A percentile compares a stretch with the other conserved stretches of the same genome.
phyloP scores from a whole-genome alignment of 805 yeast genomes.

The Candida ipomoeae region DNA sequence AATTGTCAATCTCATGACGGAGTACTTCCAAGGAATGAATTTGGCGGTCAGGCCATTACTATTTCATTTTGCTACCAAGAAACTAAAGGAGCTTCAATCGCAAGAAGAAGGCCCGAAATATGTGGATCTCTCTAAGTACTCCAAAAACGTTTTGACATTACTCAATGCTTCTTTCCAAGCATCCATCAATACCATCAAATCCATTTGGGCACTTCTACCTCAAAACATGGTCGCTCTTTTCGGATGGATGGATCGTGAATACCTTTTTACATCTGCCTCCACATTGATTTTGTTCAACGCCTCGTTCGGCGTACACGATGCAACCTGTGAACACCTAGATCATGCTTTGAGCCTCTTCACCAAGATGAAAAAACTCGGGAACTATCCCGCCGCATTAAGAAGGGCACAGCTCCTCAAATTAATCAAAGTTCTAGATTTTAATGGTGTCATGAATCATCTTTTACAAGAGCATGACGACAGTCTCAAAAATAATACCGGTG shows the following conservation, averaged over 20 bases:
- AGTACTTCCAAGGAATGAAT: conserved; percentile 78
- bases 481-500: background rate
- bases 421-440: conserved; percentile 62
- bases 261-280: conserved; percentile 71
- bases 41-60: conserved; percentile 72
- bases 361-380: conserved; percentile 71
- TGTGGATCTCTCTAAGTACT: conserved; percentile 63
- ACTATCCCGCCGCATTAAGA: conserved; percentile 74
- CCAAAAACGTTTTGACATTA: conserved; percentile 62
- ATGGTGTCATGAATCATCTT: conserved; percentile 56
- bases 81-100: conserved; percentile 47
- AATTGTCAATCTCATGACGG: conserved; percentile 73
- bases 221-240: conserved; percentile 80
- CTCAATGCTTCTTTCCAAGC: conserved; percentile 78
- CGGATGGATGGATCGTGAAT: conserved; percentile 86
- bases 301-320: conserved; percentile 78
- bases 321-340: conserved; percentile 65
- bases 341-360: conserved; percentile 68
- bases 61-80: conserved; percentile 70
- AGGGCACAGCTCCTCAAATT: conserved; percentile 66
- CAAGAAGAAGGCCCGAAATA: conserved; percentile 43
- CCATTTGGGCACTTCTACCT: conserved; percentile 69
- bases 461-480: conserved; percentile 57
- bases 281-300: conserved; percentile 70
- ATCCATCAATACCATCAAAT: conserved; percentile 68